These are phyloP conservation scores for Fermentozyma sake DNA, from an alignment of 1,139 yeast species.

Conservation along the genomic window DNA sequence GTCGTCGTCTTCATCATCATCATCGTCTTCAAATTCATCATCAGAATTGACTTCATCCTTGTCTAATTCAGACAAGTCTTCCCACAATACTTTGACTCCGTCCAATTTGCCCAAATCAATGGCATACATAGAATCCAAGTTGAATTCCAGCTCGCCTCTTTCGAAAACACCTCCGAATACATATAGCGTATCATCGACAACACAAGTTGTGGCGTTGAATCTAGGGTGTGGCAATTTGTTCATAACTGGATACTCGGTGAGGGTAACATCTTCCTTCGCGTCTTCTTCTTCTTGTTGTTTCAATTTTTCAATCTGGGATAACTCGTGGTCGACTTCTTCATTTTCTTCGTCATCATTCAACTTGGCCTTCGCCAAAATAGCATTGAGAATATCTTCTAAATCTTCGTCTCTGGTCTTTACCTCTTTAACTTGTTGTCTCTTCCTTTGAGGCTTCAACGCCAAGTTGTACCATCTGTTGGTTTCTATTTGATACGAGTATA, in stretches of 20 bases:
- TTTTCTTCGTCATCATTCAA: conserved; percentile 56
- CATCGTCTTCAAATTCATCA: conserved; percentile 64
- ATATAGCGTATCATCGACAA: conserved; percentile 77
- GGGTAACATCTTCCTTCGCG: conserved; percentile 27
- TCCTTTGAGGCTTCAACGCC: conserved; percentile 59
- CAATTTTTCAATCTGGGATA: conserved; percentile 36
- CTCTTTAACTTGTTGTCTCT: conserved; percentile 40
- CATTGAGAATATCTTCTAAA: conserved; percentile 73
- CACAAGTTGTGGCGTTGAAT: conserved; percentile 82
- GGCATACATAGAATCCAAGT: conserved; percentile 80
- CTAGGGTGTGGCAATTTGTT: conserved; percentile 79
- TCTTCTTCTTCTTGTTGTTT: conserved; percentile 33
- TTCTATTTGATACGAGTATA: conserved; percentile 81
- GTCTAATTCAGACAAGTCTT: conserved; percentile 64
- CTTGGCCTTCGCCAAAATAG: conserved; percentile 67
- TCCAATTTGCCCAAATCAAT: conserved; percentile 83
- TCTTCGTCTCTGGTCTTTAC: conserved; percentile 69
- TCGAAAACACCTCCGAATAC: conserved; percentile 95
- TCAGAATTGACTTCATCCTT: conserved; percentile 52
- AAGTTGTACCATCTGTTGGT: conserved; percentile 86
- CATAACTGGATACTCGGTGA: conserved; percentile 50
- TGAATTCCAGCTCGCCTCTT: conserved; percentile 77
- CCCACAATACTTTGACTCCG: conserved; percentile 90
- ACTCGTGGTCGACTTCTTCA: conserved; percentile 32
- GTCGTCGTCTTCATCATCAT: conserved; percentile 57